Evolutionary conservation across 495 filamentous ascomycete genomes (phyloP), one percentile per base, ranked within the genome.

Genomic region (Glonium stellatum): DNA sequence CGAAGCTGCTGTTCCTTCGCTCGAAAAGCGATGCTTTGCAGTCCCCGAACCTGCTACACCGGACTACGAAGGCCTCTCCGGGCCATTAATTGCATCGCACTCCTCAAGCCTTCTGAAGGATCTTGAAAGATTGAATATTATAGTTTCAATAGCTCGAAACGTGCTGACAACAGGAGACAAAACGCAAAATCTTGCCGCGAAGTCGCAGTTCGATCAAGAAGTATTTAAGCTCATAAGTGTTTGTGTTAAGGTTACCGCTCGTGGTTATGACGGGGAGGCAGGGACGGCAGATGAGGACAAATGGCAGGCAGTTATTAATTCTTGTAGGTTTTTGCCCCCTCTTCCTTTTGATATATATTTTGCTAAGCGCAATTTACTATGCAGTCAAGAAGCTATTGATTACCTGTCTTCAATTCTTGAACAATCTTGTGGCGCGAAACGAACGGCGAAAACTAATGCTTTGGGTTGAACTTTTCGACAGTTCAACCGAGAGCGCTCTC

Each of bases 401-500:
- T 22, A 93, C 88, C 0, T 87, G 87, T 54, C 79, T 97, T 12
- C 92, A 97, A 71, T 90, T 92, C 68, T 82, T 92, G 27, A 90
- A 96, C 69, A 97, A 97, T 67, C 87, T 92, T 72, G 87, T 91
- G 27, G 88, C 90, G 74, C 87, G 89, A 64, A 95, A 97, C 57
- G 91, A 97, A 71, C 81, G 88, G 34, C 87, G 89, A 55, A 96
- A 97, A 75, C 87, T 95, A 77, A 79, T 88, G 2, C 86, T 97
- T 27, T 97, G 91, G 91, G 78, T 90, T 42, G 87, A 89, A 67
- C 77, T 97, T 1, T 92, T 92, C 67, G 87, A 88, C 68, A 69
- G 61, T 44, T 53, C 66, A 25, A 51, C 62, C 15, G 68, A 68
- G 18, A 61, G 61, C 37, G 67, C 58, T 22, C 60, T 67, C 5